phyloP scores from a whole-genome alignment of 371 early-diverging fungal genomes.

The Apophysomyces trapeziformis region DNA sequence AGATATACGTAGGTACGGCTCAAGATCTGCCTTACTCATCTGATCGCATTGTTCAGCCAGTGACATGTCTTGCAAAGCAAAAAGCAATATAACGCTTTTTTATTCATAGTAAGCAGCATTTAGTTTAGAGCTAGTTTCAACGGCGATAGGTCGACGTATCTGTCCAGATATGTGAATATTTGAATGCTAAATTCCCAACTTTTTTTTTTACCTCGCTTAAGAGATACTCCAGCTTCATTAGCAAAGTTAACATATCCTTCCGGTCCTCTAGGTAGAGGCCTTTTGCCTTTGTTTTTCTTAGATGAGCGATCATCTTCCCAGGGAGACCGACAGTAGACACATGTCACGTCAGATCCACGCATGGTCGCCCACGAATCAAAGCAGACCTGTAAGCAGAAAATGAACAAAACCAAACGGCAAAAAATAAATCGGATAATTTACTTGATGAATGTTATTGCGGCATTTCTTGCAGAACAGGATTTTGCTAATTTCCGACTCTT shows the following conservation, averaged over 20 bases:
- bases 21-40: too few species aligned
- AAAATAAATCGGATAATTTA: constrained; percentile 1
- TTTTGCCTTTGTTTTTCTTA: constrained; percentile 10
- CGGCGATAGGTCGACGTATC: background rate
- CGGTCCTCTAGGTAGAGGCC: constrained; percentile 12
- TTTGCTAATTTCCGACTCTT: constrained; percentile 18
- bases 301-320: constrained; percentile 20
- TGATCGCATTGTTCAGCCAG: too few species aligned
- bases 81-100: background rate
- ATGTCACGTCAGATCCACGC: constrained; percentile 22
- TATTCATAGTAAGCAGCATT: background rate
- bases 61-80: background rate
- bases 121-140: background rate
- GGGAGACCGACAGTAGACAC: constrained; percentile 43
- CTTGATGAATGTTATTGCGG: constrained; percentile 46
- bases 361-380: constrained; percentile 33
- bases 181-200: background rate
- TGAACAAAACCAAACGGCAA: background rate
- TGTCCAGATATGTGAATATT: background rate
- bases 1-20: too few species aligned
- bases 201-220: constrained; percentile 26
- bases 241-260: constrained; percentile 34
- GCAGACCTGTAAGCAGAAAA: constrained; percentile 20
- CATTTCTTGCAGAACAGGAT: constrained; percentile 38
- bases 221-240: constrained; percentile 21